A percentile compares a stretch with the other conserved stretches of the same genome.
Conservation (phyloP, 306 rosid genomes). For the Quercus glauca region DNA sequence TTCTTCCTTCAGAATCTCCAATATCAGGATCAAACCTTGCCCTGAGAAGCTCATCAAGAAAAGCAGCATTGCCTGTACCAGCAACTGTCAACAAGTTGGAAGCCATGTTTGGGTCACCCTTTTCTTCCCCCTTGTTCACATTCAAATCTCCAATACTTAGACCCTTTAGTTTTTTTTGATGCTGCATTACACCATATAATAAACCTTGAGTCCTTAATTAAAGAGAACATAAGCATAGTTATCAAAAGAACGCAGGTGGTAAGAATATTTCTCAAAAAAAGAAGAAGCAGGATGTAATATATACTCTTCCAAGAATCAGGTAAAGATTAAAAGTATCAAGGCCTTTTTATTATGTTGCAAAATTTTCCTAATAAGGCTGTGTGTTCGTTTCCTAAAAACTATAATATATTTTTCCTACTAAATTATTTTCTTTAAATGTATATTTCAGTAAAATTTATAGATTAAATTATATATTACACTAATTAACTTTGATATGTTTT, state of each 20-base stretch:
- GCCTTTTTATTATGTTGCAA: too few species aligned
- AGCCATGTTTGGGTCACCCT: slow-evolving; percentile 41
- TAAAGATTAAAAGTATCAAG: too few species aligned
- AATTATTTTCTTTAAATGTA: too few species aligned
- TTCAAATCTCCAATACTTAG: slow-evolving; percentile 38
- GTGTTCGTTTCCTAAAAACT: too few species aligned
- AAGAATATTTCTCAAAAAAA: too few species aligned
- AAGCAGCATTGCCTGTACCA: slow-evolving; percentile 60
- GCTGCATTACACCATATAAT: slow-evolving; percentile 41
- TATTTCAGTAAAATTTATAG: too few species aligned
- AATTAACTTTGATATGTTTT: too few species aligned
- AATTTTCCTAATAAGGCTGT: too few species aligned
- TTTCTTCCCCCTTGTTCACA: slow-evolving; percentile 53
- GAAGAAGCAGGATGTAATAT: too few species aligned
- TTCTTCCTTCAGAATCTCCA: slow-evolving; percentile 70
- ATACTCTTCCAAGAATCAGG: too few species aligned
- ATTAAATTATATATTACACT: too few species aligned
- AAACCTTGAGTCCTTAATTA: slow-evolving; percentile 1
- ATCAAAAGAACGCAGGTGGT: not conserved
- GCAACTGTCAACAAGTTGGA: slow-evolving; percentile 55
- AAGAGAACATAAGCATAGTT: not conserved
- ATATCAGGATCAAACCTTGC: slow-evolving; percentile 75
- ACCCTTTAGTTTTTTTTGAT: slow-evolving; percentile 59
- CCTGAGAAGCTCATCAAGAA: slow-evolving; percentile 77
- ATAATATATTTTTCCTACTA: too few species aligned